phyloP scores from a whole-genome alignment of 2,329 filamentous ascomycete species.

The Aureobasidium zeae region DNA sequence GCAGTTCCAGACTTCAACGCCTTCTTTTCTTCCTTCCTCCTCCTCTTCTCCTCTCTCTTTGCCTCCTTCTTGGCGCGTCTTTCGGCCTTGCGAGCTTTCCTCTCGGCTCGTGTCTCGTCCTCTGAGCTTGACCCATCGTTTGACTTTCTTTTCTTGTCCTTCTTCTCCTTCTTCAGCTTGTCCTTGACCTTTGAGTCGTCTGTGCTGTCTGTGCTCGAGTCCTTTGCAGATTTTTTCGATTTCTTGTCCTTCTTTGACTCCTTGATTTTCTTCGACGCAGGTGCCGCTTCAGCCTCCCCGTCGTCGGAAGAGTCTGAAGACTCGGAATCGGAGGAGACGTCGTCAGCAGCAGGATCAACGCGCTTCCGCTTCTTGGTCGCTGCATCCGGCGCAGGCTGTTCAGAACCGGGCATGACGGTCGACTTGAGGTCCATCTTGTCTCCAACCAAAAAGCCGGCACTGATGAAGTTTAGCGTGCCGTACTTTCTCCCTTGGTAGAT shows the following conservation, averaged over 20 bases:
- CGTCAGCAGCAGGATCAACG: constrained; percentile 23
- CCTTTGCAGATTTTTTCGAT: constrained; percentile 30
- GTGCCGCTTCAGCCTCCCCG: constrained; percentile 20
- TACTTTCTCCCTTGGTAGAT: constrained; percentile 67
- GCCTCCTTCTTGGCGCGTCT: constrained; percentile 41
- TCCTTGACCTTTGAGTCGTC: constrained; percentile 16
- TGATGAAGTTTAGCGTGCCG: constrained; percentile 77
- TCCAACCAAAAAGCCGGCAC: constrained; percentile 63
- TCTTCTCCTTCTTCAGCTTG: constrained; percentile 28
- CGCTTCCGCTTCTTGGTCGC: constrained; percentile 15
- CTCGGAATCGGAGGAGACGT: constrained; percentile 14
- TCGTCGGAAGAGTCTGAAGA: constrained; percentile 19
- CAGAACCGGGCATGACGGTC: constrained; percentile 35
- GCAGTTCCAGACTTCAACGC: constrained; percentile 17
- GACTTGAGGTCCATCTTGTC: constrained; percentile 41
- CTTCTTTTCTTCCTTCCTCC: constrained; percentile 36
- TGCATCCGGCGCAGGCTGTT: constrained; percentile 21
- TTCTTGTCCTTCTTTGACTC: constrained; percentile 29
- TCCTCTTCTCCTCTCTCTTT: constrained; percentile 44
- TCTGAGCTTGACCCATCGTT: constrained; percentile 12
- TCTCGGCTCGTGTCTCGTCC: constrained; percentile 20
- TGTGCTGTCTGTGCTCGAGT: constrained; percentile 17
- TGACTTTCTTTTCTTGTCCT: constrained; percentile 21
- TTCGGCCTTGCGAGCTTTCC: constrained; percentile 34
- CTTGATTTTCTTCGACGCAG: constrained; percentile 22